Evolutionary conservation across 2,329 filamentous ascomycete genomes (phyloP).

Genomic region (Lachnellula occidentalis): DNA sequence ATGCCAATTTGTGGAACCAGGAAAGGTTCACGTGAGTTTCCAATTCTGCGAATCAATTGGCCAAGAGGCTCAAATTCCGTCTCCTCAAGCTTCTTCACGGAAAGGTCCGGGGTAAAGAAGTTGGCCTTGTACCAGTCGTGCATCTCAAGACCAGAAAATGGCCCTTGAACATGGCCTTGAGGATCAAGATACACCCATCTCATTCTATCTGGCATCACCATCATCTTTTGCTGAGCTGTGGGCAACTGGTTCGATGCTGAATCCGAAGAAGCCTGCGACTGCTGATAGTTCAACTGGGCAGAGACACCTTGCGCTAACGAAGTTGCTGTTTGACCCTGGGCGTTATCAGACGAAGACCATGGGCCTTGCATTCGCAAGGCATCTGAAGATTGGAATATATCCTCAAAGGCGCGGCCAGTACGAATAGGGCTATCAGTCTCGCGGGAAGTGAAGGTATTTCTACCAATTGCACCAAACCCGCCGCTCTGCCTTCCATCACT

Average conservation of each 20-base stretch:
- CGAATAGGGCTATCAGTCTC: slow-evolving; percentile 58
- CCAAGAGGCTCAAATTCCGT: slow-evolving; percentile 90
- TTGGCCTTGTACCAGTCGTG: slow-evolving; percentile 99
- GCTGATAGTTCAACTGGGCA: slow-evolving; percentile 27
- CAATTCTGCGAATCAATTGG: slow-evolving; percentile 90
- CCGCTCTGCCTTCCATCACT: slow-evolving; percentile 57
- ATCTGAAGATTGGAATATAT: slow-evolving; percentile 32
- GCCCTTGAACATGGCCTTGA: slow-evolving; percentile 84
- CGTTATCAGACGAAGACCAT: slow-evolving; percentile 24
- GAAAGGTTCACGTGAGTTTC: slow-evolving; percentile 96
- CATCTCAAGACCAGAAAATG: slow-evolving; percentile 96
- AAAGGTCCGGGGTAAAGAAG: slow-evolving; percentile 90
- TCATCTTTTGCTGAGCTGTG: slow-evolving; percentile 67
- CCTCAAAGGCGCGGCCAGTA: slow-evolving; percentile 49
- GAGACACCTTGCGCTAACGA: slow-evolving; percentile 23
- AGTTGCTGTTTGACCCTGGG: slow-evolving; percentile 21
- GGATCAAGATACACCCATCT: slow-evolving; percentile 97
- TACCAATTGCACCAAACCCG: slow-evolving; percentile 62
- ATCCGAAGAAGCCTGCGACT: slow-evolving; percentile 33
- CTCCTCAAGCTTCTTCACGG: slow-evolving; percentile 94
- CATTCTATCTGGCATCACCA: slow-evolving; percentile 99
- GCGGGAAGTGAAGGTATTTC: slow-evolving; percentile 51
- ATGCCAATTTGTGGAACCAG: slow-evolving; percentile 96
- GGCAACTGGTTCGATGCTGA: slow-evolving; percentile 64
- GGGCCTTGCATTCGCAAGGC: slow-evolving; percentile 19